These are phyloP conservation scores for Microdochium bolleyi DNA, from an alignment of 2,329 filamentous ascomycete genomes.

Conservation along the genomic window DNA sequence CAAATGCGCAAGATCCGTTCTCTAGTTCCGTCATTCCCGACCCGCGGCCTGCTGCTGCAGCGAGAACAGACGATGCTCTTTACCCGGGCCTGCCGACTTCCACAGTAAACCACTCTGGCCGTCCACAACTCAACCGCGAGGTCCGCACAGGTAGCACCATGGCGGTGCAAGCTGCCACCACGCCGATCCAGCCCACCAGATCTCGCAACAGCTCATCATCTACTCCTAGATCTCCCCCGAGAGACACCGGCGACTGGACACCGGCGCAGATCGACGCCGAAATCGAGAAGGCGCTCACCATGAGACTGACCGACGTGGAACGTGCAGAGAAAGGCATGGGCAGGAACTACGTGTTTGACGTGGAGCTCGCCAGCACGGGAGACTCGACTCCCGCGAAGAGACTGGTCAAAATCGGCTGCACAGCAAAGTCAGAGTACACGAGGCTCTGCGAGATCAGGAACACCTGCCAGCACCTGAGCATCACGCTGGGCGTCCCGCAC, in stretches of 20 bases:
- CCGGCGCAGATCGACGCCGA: not conserved
- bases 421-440: not conserved
- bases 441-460: not conserved
- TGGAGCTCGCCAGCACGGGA: not conserved
- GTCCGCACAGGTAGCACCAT: too few species aligned
- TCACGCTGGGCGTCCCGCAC: not conserved
- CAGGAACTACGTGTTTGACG: not conserved
- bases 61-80: not conserved
- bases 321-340: not conserved
- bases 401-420: not conserved
- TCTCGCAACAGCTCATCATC: not conserved
- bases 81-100: not conserved
- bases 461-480: not conserved
- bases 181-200: not conserved
- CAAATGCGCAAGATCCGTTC: not conserved
- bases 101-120: too few species aligned
- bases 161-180: not conserved
- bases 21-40: not conserved
- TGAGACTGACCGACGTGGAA: not conserved
- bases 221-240: not conserved
- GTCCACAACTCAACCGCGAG: too few species aligned
- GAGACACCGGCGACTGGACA: not conserved
- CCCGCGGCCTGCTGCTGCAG: not conserved
- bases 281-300: not conserved
- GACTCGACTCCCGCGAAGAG: not conserved